These are phyloP conservation scores for Paragyromitra xinjiangensis DNA, from an alignment of 495 filamentous ascomycete genomes.

Conservation along the genomic window DNA sequence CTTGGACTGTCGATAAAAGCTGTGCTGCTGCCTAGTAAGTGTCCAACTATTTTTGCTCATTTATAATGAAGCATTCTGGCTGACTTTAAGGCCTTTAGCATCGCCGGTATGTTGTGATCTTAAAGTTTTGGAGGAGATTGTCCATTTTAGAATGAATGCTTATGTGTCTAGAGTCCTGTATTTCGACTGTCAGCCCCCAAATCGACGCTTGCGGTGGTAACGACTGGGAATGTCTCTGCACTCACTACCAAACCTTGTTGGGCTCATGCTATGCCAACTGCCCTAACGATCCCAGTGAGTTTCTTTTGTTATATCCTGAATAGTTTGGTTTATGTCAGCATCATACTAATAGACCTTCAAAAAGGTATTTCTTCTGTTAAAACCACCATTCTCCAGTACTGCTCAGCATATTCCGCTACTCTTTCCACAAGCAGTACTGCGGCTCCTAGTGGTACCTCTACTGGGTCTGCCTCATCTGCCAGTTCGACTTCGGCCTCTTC, in stretches of 20 bases:
- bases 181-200: conserved; percentile 48
- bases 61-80: not conserved
- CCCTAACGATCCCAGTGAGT: conserved; percentile 55
- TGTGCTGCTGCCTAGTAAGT: conserved; percentile 47
- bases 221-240: conserved; percentile 49
- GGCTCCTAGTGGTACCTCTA: conserved; percentile 36
- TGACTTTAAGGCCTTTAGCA: conserved; percentile 30
- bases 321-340: not conserved
- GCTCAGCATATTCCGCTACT: conserved; percentile 58
- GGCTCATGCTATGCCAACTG: conserved; percentile 62
- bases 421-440: conserved; percentile 35
- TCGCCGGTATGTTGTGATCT: conserved; percentile 35
- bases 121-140: not conserved
- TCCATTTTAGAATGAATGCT: conserved; percentile 11
- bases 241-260: conserved; percentile 39
- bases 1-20: conserved; percentile 47
- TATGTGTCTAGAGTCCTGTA: conserved; percentile 56
- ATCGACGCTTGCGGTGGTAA: conserved; percentile 55
- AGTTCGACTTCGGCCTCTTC: conserved; percentile 10
- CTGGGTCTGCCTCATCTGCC: conserved; percentile 32
- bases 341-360: conserved; percentile 8
- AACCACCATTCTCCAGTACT: conserved; percentile 57
- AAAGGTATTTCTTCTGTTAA: conserved; percentile 52
- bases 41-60: not conserved
- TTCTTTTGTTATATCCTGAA: not conserved